These are phyloP conservation scores for Microbotryomycetes sp. DNA, from an alignment of 1,284 basidiomycete species.

Conservation along the genomic window DNA sequence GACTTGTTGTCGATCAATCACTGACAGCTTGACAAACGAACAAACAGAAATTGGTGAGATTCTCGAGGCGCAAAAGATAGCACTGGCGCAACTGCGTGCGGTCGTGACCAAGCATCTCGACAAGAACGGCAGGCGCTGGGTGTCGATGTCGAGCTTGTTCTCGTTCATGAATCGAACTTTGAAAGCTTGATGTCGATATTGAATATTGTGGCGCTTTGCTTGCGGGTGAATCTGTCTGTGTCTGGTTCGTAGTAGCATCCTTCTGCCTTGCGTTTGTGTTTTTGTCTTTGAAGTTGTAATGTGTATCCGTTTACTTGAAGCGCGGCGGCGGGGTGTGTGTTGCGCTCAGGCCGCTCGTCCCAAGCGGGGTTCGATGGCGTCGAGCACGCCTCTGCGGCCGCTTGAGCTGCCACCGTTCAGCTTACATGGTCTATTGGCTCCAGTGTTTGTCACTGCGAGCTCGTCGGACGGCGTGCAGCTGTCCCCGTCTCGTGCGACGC, in stretches of 20 bases:
- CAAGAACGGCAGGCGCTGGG: slow-evolving; percentile 76
- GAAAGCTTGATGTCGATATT: neutral
- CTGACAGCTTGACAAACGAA: neutral
- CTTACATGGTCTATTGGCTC: slow-evolving; percentile 18
- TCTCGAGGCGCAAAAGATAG: slow-evolving; percentile 47
- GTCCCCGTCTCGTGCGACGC: neutral
- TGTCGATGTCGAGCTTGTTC: slow-evolving; percentile 68
- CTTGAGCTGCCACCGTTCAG: slow-evolving; percentile 31
- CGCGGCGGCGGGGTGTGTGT: no score
- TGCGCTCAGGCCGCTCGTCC: neutral
- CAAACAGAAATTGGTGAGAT: slow-evolving; percentile 48
- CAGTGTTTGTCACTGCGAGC: slow-evolving; percentile 10
- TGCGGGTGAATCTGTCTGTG: neutral
- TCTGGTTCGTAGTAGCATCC: no score
- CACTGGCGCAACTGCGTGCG: slow-evolving; percentile 51
- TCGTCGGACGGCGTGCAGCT: no score
- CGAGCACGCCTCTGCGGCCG: slow-evolving; percentile 6
- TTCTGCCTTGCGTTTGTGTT: no score
- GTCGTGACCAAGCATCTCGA: slow-evolving; percentile 70
- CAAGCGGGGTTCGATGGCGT: neutral
- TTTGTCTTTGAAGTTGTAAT: no score
- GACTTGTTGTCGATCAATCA: neutral
- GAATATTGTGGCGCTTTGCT: neutral
- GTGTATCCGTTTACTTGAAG: no score
- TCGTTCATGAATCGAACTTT: slow-evolving; percentile 53